Percentiles rank a stretch among this genome's conserved stretches.
phyloP scores from a whole-genome alignment of 352 stramenopile species.

The Pythium chondricola region DNA sequence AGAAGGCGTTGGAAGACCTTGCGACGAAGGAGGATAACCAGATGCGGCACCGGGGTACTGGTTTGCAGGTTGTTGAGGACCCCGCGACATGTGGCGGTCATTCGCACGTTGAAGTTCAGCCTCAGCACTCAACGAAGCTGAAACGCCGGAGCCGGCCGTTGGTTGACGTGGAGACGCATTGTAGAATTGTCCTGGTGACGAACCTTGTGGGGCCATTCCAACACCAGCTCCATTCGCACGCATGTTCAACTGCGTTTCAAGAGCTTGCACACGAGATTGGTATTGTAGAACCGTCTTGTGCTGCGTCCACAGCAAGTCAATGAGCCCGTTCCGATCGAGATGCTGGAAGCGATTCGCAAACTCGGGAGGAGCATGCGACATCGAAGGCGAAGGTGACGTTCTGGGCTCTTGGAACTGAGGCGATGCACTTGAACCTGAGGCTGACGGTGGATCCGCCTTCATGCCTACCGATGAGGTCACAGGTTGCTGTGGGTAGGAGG shows the following conservation, averaged over 20 bases:
- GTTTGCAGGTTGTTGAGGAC: constrained; percentile 3
- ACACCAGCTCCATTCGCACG: neutral
- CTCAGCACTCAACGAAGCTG: constrained; percentile 27
- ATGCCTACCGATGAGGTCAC: constrained; percentile 15
- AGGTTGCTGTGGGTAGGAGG: too few relatives aligned
- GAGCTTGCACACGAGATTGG: constrained; percentile 41
- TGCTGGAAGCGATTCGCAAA: constrained; percentile 68
- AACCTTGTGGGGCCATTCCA: constrained; percentile 5
- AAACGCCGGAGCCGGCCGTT: constrained; percentile 16
- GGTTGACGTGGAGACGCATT: constrained; percentile 22
- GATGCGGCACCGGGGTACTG: too few relatives aligned
- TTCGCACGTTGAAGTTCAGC: constrained; percentile 45
- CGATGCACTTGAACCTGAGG: too few relatives aligned
- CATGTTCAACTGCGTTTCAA: constrained; percentile 41
- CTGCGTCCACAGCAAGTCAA: constrained; percentile 77
- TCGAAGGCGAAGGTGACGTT: constrained; percentile 3
- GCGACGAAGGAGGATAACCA: neutral
- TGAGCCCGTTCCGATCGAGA: constrained; percentile 49
- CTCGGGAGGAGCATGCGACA: constrained; percentile 34
- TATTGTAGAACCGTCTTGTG: constrained; percentile 52
- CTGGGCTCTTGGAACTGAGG: too few relatives aligned
- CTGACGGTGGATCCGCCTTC: constrained; percentile 18
- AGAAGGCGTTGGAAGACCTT: too few relatives aligned
- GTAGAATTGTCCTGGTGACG: constrained; percentile 16
- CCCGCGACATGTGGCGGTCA: constrained; percentile 25